phyloP scores from a whole-genome alignment of 768 basidiomycete genomes.

The Coprinellus aureogranulatus region DNA sequence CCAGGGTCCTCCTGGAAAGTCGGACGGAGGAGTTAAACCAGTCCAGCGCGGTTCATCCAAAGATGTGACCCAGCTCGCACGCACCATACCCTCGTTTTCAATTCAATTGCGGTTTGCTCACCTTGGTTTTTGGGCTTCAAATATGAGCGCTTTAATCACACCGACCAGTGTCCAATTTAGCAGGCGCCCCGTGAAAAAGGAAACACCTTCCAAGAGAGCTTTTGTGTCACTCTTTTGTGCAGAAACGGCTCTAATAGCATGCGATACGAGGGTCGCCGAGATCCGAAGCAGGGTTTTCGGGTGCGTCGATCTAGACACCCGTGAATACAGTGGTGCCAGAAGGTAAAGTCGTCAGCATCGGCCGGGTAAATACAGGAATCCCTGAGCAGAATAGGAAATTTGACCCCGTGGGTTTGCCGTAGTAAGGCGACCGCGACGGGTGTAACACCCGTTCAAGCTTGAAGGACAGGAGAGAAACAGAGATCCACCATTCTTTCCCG shows the following conservation, averaged over 20 bases:
- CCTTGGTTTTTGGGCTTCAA: conserved; percentile 58
- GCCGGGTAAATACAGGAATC: too few relatives aligned
- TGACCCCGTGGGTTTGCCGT: not conserved
- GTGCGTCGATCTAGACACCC: conserved; percentile 56
- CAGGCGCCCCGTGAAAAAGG: conserved; percentile 71
- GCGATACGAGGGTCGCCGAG: conserved; percentile 62
- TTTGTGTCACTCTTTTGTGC: conserved; percentile 65
- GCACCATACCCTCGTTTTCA: too few relatives aligned
- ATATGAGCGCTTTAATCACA: conserved; percentile 60
- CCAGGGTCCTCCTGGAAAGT: too few relatives aligned
- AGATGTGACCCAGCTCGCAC: too few relatives aligned
- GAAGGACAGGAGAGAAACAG: not conserved
- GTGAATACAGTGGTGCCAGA: not conserved
- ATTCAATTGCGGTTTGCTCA: too few relatives aligned
- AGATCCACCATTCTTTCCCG: too few relatives aligned
- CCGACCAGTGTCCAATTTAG: conserved; percentile 81
- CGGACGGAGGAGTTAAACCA: too few relatives aligned
- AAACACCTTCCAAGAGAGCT: conserved; percentile 67
- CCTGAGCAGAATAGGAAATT: too few relatives aligned
- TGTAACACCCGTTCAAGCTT: not conserved
- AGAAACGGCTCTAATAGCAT: conserved; percentile 50
- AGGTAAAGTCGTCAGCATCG: not conserved
- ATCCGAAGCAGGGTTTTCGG: conserved; percentile 67
- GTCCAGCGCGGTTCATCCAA: too few relatives aligned
- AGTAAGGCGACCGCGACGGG: too few relatives aligned